Percentiles rank a stretch among this genome's conserved stretches.
phyloP scores from a whole-genome alignment of 306 rosid genomes.

The Luffa aegyptiaca region DNA sequence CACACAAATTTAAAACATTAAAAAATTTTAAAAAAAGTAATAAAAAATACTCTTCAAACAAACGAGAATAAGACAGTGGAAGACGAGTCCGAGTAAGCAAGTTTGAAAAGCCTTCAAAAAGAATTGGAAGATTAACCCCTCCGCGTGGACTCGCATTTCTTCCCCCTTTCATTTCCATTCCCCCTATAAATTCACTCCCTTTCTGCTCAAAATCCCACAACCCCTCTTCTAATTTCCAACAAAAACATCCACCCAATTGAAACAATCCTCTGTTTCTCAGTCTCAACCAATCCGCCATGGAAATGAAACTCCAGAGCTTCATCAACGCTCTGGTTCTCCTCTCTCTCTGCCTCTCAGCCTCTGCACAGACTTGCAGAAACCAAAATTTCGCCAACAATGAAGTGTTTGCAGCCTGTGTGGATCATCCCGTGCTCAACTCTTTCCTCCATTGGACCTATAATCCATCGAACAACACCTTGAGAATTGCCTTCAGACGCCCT shows the following conservation, averaged over 20 bases:
- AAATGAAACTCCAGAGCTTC: neutral
- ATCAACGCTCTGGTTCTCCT: neutral
- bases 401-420: neutral
- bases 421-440: slow-evolving; percentile 1
- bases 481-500: slow-evolving; percentile 1
- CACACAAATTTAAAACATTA: too few relatives aligned
- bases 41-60: too few relatives aligned
- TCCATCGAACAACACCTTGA: neutral
- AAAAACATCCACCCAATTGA: too few relatives aligned
- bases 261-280: too few relatives aligned
- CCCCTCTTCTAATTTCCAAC: neutral
- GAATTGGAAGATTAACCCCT: neutral
- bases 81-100: neutral
- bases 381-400: neutral
- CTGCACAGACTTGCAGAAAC: slow-evolving; percentile 8
- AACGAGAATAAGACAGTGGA: neutral
- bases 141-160: neutral
- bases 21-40: too few relatives aligned
- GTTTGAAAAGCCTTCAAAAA: neutral
- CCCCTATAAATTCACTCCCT: neutral
- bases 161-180: neutral
- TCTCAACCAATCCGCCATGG: neutral
- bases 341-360: neutral
- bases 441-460: slow-evolving; percentile 15
- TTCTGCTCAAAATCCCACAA: neutral